Evolutionary conservation across 2,329 filamentous ascomycete species (phyloP), one percentile per base, ranked within the genome.

Genomic region (Gyromitra esculenta): DNA sequence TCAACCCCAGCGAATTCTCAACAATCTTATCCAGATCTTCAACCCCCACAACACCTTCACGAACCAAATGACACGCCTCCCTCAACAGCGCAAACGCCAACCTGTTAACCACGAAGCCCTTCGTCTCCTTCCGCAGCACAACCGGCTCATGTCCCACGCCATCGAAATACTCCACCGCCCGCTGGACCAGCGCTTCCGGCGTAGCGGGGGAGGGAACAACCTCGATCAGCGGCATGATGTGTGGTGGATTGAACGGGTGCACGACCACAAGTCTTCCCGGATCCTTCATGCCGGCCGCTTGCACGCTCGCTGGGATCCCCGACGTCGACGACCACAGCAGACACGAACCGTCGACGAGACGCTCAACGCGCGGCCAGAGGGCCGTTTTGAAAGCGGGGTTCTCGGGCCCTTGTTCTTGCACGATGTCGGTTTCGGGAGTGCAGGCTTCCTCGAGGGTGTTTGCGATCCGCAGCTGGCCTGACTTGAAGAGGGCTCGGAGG

Each of bases 181-280:
- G 21, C 69, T 76, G 37, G 8, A 74, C 74, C 67, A 75, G 15
- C 13, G 25, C 50, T 41, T 15, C 86, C 81, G 5, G 83, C 82
- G 86, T 89, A 39, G 78, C 74, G 3, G 84, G 85, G 1, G 84
- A 85, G 0, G 87, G 87, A 0, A 89, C 88, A 41, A 90, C 83
- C 81, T 90, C 88, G 1, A 90, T 82, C 0, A 90, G 80, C 0
- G 88, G 88, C 87, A 90, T 89, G 68, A 90, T 85, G 78, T 89
- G 87, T 0, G 88, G 88, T 25, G 87, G 89, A 70, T 90, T 90
- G 81, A 88, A 90, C 0, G 88, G 88, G 80, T 90, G 89, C 2
- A 88, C 87, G 0, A 89, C 86, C 0, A 89, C 77, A 1, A 90
- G 80, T 31, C 73, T 63, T 21, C 1, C 87, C 82, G n/a, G 81